Conservation (phyloP, 2,329 filamentous ascomycete genomes). For the Colletotrichum nymphaeae region DNA sequence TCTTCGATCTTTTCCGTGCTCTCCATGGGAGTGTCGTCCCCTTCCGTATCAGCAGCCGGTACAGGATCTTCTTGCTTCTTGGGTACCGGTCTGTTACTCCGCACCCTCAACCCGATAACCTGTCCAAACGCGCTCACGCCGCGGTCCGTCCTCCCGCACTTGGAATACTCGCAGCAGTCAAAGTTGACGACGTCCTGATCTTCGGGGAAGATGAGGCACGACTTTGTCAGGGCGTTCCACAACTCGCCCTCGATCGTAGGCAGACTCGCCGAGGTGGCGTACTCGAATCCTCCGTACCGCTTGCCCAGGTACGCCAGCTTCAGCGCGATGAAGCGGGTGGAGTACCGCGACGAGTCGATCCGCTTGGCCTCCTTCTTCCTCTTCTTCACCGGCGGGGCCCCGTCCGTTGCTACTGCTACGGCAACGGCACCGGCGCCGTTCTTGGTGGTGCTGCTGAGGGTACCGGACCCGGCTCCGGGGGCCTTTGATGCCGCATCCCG, state of each 20-base stretch:
- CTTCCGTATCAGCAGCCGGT: conserved; percentile 40
- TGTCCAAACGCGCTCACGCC: conserved; percentile 98
- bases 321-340: conserved; percentile 85
- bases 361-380: conserved; percentile 51
- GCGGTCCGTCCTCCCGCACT: conserved; percentile 92
- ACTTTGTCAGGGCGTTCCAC: conserved; percentile 89
- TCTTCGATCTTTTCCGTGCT: conserved; percentile 58
- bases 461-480: conserved; percentile 2
- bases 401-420: neutral
- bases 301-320: conserved; percentile 95
- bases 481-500: conserved; percentile 50
- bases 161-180: conserved; percentile 89
- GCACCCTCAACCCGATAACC: conserved; percentile 85
- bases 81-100: conserved; percentile 78
- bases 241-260: conserved; percentile 93
- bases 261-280: conserved; percentile 77
- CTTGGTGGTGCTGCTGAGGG: neutral
- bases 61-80: conserved; percentile 42
- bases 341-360: conserved; percentile 85
- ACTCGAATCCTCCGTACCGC: conserved; percentile 93
- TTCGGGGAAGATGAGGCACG: conserved; percentile 82
- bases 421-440: neutral
- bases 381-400: conserved; percentile 42
- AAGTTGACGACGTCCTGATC: conserved; percentile 76
- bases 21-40: conserved; percentile 45